A percentile compares a stretch with the other conserved stretches of the same genome.
These are phyloP conservation scores for Yarrowia sp. DNA, from an alignment of 805 yeast genomes.

Conservation along the genomic window DNA sequence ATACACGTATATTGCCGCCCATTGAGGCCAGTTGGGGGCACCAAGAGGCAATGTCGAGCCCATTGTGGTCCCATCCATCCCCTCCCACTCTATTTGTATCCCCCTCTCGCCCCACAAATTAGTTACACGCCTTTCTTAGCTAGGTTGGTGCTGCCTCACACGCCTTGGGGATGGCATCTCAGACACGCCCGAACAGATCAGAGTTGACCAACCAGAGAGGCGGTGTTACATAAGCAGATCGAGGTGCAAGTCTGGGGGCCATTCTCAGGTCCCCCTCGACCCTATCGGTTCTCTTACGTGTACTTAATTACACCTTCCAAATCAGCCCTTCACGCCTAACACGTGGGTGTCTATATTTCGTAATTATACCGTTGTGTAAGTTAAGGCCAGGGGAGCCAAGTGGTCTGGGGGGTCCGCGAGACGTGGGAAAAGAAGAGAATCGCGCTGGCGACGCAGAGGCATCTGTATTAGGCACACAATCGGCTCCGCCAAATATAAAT, in stretches of 20 bases:
- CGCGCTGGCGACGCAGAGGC: too few relatives aligned
- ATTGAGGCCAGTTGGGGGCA: too few relatives aligned
- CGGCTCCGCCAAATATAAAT: too few relatives aligned
- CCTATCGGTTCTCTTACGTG: constrained; percentile 1
- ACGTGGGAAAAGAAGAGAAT: background rate
- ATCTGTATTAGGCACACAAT: too few relatives aligned
- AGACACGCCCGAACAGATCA: constrained; percentile 3
- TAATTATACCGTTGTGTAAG: constrained; percentile 3
- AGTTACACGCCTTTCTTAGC: background rate
- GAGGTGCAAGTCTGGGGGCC: too few relatives aligned
- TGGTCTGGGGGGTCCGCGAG: too few relatives aligned
- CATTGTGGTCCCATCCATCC: too few relatives aligned
- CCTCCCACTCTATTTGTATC: background rate
- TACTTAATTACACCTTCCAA: background rate
- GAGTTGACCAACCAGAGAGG: background rate
- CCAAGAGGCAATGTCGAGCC: too few relatives aligned
- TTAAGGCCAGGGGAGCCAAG: background rate
- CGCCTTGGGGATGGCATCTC: background rate
- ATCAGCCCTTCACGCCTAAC: background rate
- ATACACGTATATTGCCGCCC: background rate
- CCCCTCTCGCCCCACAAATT: background rate
- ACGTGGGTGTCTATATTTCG: constrained; percentile 30
- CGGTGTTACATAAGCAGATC: background rate
- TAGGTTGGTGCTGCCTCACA: background rate
- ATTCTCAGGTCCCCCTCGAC: too few relatives aligned